Evolutionary conservation across 495 filamentous ascomycete genomes (phyloP).

Genomic region (Neurospora tetraspora): DNA sequence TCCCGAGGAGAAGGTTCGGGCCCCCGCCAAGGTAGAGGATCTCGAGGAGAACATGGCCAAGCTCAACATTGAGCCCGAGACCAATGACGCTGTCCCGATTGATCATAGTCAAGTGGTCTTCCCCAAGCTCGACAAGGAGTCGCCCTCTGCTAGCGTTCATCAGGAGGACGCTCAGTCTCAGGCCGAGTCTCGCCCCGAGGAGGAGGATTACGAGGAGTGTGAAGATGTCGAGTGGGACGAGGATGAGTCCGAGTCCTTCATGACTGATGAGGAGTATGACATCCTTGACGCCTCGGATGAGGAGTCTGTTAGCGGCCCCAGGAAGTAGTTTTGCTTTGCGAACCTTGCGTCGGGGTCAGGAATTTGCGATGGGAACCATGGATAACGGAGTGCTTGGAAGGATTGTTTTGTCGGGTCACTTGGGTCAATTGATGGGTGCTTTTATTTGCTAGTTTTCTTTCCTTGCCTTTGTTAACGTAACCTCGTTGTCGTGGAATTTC

Average conservation of each 20-base stretch:
- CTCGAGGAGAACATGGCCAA: constrained; percentile 13
- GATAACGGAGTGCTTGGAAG: not conserved
- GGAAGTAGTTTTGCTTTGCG: not conserved
- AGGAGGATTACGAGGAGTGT: constrained; percentile 56
- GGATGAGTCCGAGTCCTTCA: constrained; percentile 54
- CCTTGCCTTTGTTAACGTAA: not conserved
- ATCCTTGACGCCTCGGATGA: constrained; percentile 93
- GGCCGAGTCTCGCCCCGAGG: constrained; percentile 23
- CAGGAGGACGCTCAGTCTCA: constrained; percentile 33
- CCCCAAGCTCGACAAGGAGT: constrained; percentile 92
- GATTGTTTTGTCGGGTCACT: not conserved
- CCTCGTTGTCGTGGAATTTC: not conserved
- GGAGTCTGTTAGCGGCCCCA: constrained; percentile 45
- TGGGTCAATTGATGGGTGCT: not conserved
- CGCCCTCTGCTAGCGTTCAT: constrained; percentile 70
- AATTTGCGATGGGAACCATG: constrained; percentile 11
- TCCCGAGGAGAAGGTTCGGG: not conserved
- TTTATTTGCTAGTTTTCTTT: not conserved
- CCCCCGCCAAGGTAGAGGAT: constrained; percentile 8
- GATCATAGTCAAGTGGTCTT: constrained; percentile 77
- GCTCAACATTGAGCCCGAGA: constrained; percentile 9
- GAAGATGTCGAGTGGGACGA: constrained; percentile 52
- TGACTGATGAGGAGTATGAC: constrained; percentile 97
- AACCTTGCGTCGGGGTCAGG: not conserved
- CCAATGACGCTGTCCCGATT: constrained; percentile 7